Base-by-base conservation (phyloP, 345 rosid species). In the Euphorbia lathyris region DNA sequence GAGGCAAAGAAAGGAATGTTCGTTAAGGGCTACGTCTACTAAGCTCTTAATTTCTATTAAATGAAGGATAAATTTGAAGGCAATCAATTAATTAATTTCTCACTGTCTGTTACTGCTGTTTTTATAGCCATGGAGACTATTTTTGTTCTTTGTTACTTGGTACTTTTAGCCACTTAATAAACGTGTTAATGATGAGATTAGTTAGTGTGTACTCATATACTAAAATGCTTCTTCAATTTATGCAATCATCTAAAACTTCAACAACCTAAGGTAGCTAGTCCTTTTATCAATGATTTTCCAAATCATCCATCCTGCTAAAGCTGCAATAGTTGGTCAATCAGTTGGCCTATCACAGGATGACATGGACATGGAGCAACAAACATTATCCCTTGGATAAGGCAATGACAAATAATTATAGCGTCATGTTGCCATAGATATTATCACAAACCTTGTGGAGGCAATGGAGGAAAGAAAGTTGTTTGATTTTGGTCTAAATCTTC, bases 1-100 rank as follows among this genome's bases (percentile, higher is more conserved):
- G 95, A 93, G 74, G 98, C 98, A 69, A 93, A 90, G 86, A 72
- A 88, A 68, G 98, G 91, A 65, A 87, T 90, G 95, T 90, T 87
- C 71, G 98, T 93, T 72, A 90, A 93, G 86, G 96, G 87, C 68
- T 93, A 93, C 73, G 78, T 74, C 58, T 92, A 92, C 81, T 92
- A 78, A 82, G 76, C 57, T 45, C 72, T 3, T 1, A 1, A 11
- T 12, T 45, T 32, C 60, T 42, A 68, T 43, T 63, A 63, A 71
- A 61, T 52, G 63, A 43, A 58, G 36, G 67, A 43, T 52, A 58
- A 57, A 43, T 56, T 30, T 40, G 48, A 22, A 40, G 51, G 13
- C 25, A 34, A 47, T 29, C 22, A 12, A 20, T 55, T 26, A 57
- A 38, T 43, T 29, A 53, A 52, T 68, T 69, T 62, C 69, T 64